Evolutionary conservation across 306 rosid genomes (phyloP), one percentile per base, ranked within the genome.

Genomic region (Aeschynomene evenia): DNA sequence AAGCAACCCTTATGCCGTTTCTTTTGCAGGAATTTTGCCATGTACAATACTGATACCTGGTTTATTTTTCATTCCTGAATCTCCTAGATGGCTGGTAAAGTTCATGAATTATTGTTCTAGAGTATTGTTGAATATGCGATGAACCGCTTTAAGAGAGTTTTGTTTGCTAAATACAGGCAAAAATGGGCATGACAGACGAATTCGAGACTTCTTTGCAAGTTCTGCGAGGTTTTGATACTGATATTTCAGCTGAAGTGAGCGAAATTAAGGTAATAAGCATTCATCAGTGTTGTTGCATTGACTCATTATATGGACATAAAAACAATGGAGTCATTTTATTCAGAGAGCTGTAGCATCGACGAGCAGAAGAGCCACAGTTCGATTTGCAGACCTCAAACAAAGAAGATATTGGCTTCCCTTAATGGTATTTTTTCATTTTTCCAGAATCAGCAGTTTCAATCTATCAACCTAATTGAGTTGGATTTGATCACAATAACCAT

Each of bases 1-100:
- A 74, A 56, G 51, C 9, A 76, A 53, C 37, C 49, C 66, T 59
- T 61, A 21, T 64, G 57, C 10, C 28, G 37, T 67, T 55, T 61
- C 63, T 56, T 16, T 67, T 79, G 70, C 87, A 94, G 99, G 99
- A 76, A 73, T 80, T 72, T 70, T 94, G 68, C 99, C 99, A 0
- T 94, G 99, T 78, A 83, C 92, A 48, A 40, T 94, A 80, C 75
- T 91, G 76, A 94, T 94, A 72, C 99, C 97, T 62, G 97, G 89
- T 72, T 83, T 94, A 16, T 94, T 94, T 80, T 94, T 94, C 86
- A 81, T 94, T 82, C 99, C 97, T 0, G 99, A 94, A 75, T 91
- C 97, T 70, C 99, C 99, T 67, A 87, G 97, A 77, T 91, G 99
- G 97, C 92, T 94, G 86, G 99, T 89, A 83, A 85, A 82, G 49